A percentile compares a stretch with the other conserved stretches of the same genome.
Conservation (phyloP, 2,329 filamentous ascomycete species). For the Cladophialophora bantiana region DNA sequence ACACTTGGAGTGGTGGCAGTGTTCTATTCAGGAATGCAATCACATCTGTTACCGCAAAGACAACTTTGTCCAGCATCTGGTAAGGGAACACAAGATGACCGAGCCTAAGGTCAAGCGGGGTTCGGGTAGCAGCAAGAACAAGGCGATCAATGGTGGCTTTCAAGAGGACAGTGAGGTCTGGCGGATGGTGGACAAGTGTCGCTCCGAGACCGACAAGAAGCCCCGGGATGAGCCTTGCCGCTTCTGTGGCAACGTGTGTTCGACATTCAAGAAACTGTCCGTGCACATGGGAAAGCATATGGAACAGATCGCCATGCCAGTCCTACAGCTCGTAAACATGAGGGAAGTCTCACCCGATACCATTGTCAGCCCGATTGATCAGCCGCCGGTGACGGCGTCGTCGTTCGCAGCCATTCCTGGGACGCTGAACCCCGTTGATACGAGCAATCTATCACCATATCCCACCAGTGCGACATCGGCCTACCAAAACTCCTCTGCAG, state of each 20-base stretch:
- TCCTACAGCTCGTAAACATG: constrained; percentile 63
- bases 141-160: constrained; percentile 41
- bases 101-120: constrained; percentile 83
- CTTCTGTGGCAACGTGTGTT: constrained; percentile 82
- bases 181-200: constrained; percentile 79
- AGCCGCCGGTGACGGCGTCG: constrained; percentile 52
- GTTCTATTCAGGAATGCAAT: constrained; percentile 78
- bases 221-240: constrained; percentile 81
- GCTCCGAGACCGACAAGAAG: constrained; percentile 68
- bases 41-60: constrained; percentile 87
- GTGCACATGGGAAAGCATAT: constrained; percentile 95
- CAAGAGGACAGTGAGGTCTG: constrained; percentile 69
- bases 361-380: constrained; percentile 72
- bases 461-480: constrained; percentile 41
- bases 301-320: constrained; percentile 86
- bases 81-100: constrained; percentile 84
- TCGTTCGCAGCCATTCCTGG: constrained; percentile 37
- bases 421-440: constrained; percentile 36
- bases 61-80: constrained; percentile 91
- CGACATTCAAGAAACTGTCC: constrained; percentile 89
- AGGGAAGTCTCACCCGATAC: constrained; percentile 59
- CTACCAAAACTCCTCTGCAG: constrained; percentile 39
- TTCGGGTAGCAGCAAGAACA: constrained; percentile 67
- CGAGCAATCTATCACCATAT: constrained; percentile 43
- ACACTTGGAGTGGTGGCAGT: constrained; percentile 90